Conservation (phyloP, 441 rosid genomes). For the Erodium trifolium region DNA sequence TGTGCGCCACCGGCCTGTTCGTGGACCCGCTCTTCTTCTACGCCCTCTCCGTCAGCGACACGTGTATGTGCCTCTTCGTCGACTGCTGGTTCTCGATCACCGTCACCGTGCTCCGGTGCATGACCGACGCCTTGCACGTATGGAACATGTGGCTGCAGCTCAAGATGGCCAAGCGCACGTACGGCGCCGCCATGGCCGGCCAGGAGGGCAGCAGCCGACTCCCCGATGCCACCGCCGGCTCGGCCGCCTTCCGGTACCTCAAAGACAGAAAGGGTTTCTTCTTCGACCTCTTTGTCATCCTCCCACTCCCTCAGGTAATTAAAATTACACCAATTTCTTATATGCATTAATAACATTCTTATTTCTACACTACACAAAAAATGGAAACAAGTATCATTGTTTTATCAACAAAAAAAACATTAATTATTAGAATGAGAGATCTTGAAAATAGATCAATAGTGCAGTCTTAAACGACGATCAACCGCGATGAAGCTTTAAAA, state of each 20-base stretch:
- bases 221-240: not conserved
- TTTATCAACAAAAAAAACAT: too few relatives aligned
- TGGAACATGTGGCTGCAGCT: conserved; percentile 86
- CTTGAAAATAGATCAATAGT: too few relatives aligned
- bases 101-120: conserved; percentile 81
- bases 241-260: conserved; percentile 25
- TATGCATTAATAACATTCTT: too few relatives aligned
- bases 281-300: conserved; percentile 74
- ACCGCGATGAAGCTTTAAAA: too few relatives aligned
- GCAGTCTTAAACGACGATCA: too few relatives aligned
- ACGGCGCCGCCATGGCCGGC: not conserved
- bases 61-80: conserved; percentile 65
- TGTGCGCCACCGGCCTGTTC: conserved; percentile 68
- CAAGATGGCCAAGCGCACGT: conserved; percentile 39
- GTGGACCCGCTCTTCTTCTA: conserved; percentile 93
- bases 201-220: not conserved
- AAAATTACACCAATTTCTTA: too few relatives aligned
- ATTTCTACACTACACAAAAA: too few relatives aligned
- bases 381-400: too few relatives aligned
- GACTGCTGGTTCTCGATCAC: conserved; percentile 90
- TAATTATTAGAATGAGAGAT: too few relatives aligned
- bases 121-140: conserved; percentile 69
- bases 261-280: conserved; percentile 54
- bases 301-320: conserved; percentile 77
- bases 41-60: conserved; percentile 55